phyloP scores from a whole-genome alignment of 1,284 basidiomycete species.

The Lentinula novae-zelandiae region DNA sequence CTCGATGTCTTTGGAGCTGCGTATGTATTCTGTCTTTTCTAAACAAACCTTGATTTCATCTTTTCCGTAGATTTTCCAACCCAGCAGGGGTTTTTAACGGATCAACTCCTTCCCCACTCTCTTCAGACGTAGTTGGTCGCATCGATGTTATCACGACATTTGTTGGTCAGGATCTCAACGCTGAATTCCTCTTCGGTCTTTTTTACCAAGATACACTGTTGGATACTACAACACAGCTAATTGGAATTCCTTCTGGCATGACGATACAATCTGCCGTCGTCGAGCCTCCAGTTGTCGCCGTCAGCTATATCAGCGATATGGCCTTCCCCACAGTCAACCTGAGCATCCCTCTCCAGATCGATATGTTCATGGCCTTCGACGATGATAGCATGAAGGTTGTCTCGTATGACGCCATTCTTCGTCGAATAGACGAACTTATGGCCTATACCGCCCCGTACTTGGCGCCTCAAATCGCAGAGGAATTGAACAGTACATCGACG shows the following conservation, averaged over 20 bases:
- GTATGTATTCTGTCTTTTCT: background rate
- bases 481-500: background rate
- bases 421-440: background rate
- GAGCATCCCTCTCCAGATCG: slow-evolving; percentile 1
- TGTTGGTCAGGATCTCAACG: slow-evolving; percentile 3
- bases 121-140: background rate
- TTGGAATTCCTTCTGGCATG: background rate
- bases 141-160: background rate
- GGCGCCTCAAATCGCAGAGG: background rate
- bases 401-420: slow-evolving; percentile 1
- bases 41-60: background rate
- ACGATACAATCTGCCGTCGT: slow-evolving; percentile 1
- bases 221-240: background rate
- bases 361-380: slow-evolving; percentile 3
- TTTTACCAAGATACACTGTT: background rate
- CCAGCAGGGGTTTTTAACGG: background rate
- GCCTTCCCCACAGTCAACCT: background rate
- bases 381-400: background rate
- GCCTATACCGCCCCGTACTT: background rate
- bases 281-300: slow-evolving; percentile 3
- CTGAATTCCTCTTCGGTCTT: background rate
- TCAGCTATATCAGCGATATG: background rate
- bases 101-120: background rate
- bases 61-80: background rate
- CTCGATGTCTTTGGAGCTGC: background rate